phyloP scores from a whole-genome alignment of 2,329 filamentous ascomycete species.

The Plectosphaerella plurivora region DNA sequence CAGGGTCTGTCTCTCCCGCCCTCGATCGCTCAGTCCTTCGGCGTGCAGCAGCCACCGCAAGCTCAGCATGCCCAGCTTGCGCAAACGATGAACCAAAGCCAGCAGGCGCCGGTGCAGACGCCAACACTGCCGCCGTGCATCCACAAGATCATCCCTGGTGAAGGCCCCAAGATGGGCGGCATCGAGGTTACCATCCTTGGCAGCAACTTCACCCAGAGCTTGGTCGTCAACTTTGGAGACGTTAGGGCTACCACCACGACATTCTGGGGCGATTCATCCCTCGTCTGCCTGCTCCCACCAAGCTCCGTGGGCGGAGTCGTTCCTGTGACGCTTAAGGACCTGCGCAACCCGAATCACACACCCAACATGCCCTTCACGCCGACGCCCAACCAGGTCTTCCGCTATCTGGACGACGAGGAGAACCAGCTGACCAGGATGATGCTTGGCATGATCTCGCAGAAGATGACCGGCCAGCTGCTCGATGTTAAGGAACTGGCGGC shows the following conservation, averaged over 20 bases:
- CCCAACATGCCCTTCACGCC: slow-evolving; percentile 23
- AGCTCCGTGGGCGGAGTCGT: slow-evolving; percentile 64
- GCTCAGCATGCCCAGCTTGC: slow-evolving; percentile 38
- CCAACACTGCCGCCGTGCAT: slow-evolving; percentile 53
- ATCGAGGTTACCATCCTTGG: slow-evolving; percentile 85
- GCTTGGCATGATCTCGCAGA: slow-evolving; percentile 58
- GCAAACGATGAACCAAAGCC: slow-evolving; percentile 21
- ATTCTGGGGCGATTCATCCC: slow-evolving; percentile 74
- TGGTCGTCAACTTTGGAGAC: slow-evolving; percentile 81
- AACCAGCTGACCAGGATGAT: slow-evolving; percentile 65
- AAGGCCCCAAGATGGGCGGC: slow-evolving; percentile 77
- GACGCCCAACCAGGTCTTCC: slow-evolving; percentile 54
- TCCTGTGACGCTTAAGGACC: slow-evolving; percentile 63
- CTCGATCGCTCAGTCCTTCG: slow-evolving; percentile 22
- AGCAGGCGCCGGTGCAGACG: neutral
- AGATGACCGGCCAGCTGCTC: slow-evolving; percentile 59
- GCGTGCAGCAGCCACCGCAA: slow-evolving; percentile 33
- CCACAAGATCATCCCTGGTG: slow-evolving; percentile 76
- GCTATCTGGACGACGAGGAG: slow-evolving; percentile 69
- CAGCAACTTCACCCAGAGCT: slow-evolving; percentile 68
- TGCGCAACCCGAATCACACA: slow-evolving; percentile 34
- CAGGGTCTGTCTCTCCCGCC: slow-evolving; percentile 33
- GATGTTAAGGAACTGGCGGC: slow-evolving; percentile 59
- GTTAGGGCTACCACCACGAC: slow-evolving; percentile 64
- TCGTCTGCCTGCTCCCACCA: slow-evolving; percentile 75